phyloP scores from a whole-genome alignment of 2,329 filamentous ascomycete species.

The Ceratocystis eucalypticola region DNA sequence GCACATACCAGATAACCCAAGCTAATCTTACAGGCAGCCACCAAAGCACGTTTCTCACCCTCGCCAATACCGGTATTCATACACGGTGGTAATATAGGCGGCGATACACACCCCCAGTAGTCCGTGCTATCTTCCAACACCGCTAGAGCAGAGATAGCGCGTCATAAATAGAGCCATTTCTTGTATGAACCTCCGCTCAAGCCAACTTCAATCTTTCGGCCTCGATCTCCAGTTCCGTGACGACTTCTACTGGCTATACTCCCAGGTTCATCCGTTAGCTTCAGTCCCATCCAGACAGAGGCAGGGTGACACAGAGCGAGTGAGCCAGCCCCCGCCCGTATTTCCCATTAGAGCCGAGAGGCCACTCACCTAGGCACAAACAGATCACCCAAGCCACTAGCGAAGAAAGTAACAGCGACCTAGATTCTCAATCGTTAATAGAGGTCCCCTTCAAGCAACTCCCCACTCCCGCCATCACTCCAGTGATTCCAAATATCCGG shows the following conservation, averaged over 20 bases:
- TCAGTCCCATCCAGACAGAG: neutral
- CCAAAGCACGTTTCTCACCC: neutral
- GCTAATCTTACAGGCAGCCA: neutral
- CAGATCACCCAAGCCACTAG: constrained; percentile 44
- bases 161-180: neutral
- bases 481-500: neutral
- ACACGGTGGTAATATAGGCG: neutral
- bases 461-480: neutral
- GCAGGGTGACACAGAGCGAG: neutral
- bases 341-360: neutral
- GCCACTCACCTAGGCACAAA: constrained; percentile 48
- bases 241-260: neutral
- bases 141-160: neutral
- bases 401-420: constrained; percentile 52
- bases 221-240: neutral
- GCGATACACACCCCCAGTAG: neutral
- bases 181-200: neutral
- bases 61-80: neutral
- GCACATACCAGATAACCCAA: neutral
- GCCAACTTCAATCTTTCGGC: neutral
- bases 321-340: neutral
- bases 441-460: neutral
- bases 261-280: neutral
- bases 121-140: neutral
- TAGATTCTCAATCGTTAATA: constrained; percentile 24